Evolutionary conservation across 495 filamentous ascomycete genomes (phyloP).

Genomic region (Penicillium malachiteum): DNA sequence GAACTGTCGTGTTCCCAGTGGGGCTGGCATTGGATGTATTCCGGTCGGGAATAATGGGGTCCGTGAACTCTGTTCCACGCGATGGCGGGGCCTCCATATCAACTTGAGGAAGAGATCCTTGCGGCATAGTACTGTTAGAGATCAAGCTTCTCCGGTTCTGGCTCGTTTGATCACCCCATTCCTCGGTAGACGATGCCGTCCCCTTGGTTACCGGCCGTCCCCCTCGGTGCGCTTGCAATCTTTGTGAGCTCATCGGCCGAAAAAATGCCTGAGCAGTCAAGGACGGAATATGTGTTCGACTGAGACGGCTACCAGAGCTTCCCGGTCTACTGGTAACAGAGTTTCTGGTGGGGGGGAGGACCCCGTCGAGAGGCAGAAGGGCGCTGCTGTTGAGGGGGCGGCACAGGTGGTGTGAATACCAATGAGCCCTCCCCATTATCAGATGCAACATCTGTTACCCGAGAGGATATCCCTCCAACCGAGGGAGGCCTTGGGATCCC

Average conservation of each 20-base stretch:
- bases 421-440: constrained; percentile 50
- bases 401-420: constrained; percentile 42
- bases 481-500: constrained; percentile 48
- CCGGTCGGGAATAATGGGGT: constrained; percentile 58
- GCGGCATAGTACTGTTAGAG: constrained; percentile 43
- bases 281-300: constrained; percentile 85
- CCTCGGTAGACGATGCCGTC: constrained; percentile 40
- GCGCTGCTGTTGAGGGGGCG: constrained; percentile 45
- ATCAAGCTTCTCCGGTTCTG: constrained; percentile 52
- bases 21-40: constrained; percentile 74
- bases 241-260: constrained; percentile 93
- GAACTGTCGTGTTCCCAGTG: constrained; percentile 60
- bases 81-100: constrained; percentile 67
- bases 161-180: constrained; percentile 43
- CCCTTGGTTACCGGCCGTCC: constrained; percentile 50
- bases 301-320: constrained; percentile 70
- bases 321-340: constrained; percentile 51
- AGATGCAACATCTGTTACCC: constrained; percentile 74
- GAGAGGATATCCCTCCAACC: constrained; percentile 70
- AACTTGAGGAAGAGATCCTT: constrained; percentile 39
- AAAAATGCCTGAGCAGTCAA: constrained; percentile 90
- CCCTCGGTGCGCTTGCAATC: constrained; percentile 85
- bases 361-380: constrained; percentile 51
- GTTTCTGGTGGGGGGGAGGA: constrained; percentile 38
- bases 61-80: constrained; percentile 76